Base-by-base conservation (phyloP, 768 basidiomycete genomes). In the Xerocomellus dryophilus region DNA sequence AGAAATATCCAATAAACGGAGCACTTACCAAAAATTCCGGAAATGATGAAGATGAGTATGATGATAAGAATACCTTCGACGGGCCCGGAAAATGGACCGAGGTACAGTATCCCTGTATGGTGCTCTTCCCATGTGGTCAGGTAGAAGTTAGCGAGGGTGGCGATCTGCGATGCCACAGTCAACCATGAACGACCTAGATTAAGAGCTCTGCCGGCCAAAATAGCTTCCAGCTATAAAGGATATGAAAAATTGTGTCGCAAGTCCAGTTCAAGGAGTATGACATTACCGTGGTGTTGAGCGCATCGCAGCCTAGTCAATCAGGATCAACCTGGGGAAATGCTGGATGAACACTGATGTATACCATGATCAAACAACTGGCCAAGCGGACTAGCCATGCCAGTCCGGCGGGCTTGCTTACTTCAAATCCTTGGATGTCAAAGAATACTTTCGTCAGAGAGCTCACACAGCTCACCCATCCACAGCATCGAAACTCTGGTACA, bases 351-450 rank as follows among this genome's bases (percentile, higher is more conserved):
- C 29, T 10, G 34, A 27, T 17, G 62, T 77, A 45, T 61, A 87
- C 94, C 96, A 71, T 98, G 97, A 67, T 99, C 97, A 69, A 99
- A 99, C 85, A 98, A 87, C 70, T 99, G 91, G 17, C 97, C 97
- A 31, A 98, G 74, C 23, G 96, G 96, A 5, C 97, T 92, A n/a
- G 93, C 89, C 91, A 97, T 98, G 2, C 93, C 93, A 1, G 94
- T 96, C 47, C 96, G 75, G 57, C 97, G 77, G 20, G 97, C 97
- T 72, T 99, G 97, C 70, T 98, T 98, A 15, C 96, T 93, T 59
- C 3, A 43, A 41, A 21, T 27, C 6, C 3, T 2, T 18, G 25
- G 9, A 47, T 1, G 12, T 63, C 41, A 58, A 36, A 50, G 32
- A 47, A 54, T 58, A 34, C 18, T 2, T 25, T 39, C 20, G 42